Conservation (phyloP, 1,284 basidiomycete genomes). For the Pterulicium gracile region DNA sequence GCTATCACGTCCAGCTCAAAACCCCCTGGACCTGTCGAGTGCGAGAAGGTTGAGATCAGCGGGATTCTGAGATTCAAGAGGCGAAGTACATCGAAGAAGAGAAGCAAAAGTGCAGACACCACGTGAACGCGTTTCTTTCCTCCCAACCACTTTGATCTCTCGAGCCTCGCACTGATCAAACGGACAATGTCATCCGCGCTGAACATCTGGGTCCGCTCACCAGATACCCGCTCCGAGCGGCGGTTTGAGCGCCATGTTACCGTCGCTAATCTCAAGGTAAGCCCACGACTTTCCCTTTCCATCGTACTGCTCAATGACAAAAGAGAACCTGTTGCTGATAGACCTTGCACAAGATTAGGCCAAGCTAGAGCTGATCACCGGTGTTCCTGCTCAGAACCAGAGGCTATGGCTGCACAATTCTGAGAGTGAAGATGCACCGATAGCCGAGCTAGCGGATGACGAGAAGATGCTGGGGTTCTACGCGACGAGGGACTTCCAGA, state of each 20-base stretch:
- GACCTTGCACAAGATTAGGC: conserved; percentile 40
- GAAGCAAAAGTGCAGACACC: no score
- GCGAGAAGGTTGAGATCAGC: no score
- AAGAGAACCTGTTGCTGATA: conserved; percentile 33
- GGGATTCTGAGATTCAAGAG: no score
- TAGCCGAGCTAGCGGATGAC: conserved; percentile 58
- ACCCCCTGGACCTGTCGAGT: no score
- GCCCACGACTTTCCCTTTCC: conserved; percentile 89
- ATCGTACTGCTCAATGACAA: conserved; percentile 66
- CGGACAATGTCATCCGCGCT: conserved; percentile 49
- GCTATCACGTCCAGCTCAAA: no score
- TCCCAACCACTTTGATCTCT: no score
- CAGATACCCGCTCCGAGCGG: conserved; percentile 81
- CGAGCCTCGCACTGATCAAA: no score
- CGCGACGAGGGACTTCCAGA: conserved; percentile 56
- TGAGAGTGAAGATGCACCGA: conserved; percentile 38
- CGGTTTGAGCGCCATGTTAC: conserved; percentile 67
- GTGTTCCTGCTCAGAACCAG: conserved; percentile 71
- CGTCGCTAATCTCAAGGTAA: conserved; percentile 72
- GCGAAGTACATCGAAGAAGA: no score
- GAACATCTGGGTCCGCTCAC: conserved; percentile 72
- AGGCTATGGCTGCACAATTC: conserved; percentile 53
- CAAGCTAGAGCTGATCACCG: conserved; percentile 87
- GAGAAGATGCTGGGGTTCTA: conserved; percentile 62
- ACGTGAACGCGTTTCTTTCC: no score